Evolutionary conservation across 805 yeast species (phyloP).

Genomic region (Spathaspora boniae): DNA sequence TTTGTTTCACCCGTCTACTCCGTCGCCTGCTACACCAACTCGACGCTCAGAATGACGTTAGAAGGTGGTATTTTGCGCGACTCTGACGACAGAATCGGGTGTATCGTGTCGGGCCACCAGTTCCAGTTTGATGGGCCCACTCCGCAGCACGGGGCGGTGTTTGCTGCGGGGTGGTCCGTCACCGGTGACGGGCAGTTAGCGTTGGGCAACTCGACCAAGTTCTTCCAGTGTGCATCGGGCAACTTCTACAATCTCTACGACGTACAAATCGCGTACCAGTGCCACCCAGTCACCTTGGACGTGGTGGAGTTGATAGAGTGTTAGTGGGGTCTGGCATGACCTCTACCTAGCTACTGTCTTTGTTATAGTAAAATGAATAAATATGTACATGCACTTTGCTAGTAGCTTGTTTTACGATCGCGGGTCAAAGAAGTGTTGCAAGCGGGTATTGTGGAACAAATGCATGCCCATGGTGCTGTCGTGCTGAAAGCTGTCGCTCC

Average conservation of each 20-base stretch:
- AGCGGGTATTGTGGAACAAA: conserved; percentile 46
- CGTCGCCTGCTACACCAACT: conserved; percentile 24
- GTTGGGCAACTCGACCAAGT: conserved; percentile 27
- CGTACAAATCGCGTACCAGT: conserved; percentile 28
- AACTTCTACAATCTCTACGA: conserved; percentile 38
- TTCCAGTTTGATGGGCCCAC: conserved; percentile 42
- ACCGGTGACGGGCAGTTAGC: conserved; percentile 30
- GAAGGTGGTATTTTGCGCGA: conserved; percentile 30
- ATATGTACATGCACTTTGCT: background rate
- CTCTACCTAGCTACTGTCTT: background rate
- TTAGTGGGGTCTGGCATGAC: conserved; percentile 7
- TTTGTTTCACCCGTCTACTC: conserved; percentile 23
- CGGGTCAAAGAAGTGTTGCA: conserved; percentile 55
- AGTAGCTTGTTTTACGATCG: conserved; percentile 22
- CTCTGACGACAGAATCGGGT: conserved; percentile 30
- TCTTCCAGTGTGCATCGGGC: conserved; percentile 40
- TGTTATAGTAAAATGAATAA: background rate
- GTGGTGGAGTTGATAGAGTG: conserved; percentile 35
- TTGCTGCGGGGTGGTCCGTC: conserved; percentile 39
- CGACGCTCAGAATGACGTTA: conserved; percentile 27
- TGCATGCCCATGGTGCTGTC: conserved; percentile 64
- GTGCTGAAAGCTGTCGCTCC: conserved; percentile 32
- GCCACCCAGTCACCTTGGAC: conserved; percentile 34
- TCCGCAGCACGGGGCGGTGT: conserved; percentile 36
- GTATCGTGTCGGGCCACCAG: conserved; percentile 35